Conservation (phyloP, 2,329 filamentous ascomycete species). For the Pyrenophora graminea region DNA sequence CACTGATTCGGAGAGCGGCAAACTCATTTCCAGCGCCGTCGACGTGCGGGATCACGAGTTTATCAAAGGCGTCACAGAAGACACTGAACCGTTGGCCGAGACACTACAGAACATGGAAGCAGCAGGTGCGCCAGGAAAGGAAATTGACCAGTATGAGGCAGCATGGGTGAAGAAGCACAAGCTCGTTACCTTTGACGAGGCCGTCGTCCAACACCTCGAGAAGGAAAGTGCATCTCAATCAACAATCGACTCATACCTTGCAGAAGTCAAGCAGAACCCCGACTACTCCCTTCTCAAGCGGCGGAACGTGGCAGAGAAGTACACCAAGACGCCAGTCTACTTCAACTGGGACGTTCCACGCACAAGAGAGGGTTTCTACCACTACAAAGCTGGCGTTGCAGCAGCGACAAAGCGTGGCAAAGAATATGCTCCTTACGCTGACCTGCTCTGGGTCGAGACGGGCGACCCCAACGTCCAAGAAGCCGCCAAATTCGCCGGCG, state of each 20-base stretch:
- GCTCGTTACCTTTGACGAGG: slow-evolving; percentile 90
- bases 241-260: slow-evolving; percentile 70
- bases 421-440: slow-evolving; percentile 87
- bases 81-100: slow-evolving; percentile 82
- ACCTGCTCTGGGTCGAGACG: slow-evolving; percentile 97
- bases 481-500: slow-evolving; percentile 72
- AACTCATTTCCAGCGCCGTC: slow-evolving; percentile 84
- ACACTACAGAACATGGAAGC: slow-evolving; percentile 89
- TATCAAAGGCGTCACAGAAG: slow-evolving; percentile 83
- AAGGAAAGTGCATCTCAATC: slow-evolving; percentile 65
- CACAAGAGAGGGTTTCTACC: slow-evolving; percentile 92
- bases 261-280: slow-evolving; percentile 64
- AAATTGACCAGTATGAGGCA: slow-evolving; percentile 86
- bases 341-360: slow-evolving; percentile 93
- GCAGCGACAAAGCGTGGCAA: slow-evolving; percentile 93
- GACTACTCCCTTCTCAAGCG: slow-evolving; percentile 80
- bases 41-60: slow-evolving; percentile 96
- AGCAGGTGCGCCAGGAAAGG: slow-evolving; percentile 72
- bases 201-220: slow-evolving; percentile 74
- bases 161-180: slow-evolving; percentile 85
- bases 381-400: slow-evolving; percentile 80
- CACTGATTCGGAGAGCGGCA: slow-evolving; percentile 93
- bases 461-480: slow-evolving; percentile 83
- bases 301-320: slow-evolving; percentile 69
- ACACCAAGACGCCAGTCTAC: slow-evolving; percentile 69